phyloP scores from a whole-genome alignment of 192 early-diverging fungal species.

The Rhizophagus prolifer region DNA sequence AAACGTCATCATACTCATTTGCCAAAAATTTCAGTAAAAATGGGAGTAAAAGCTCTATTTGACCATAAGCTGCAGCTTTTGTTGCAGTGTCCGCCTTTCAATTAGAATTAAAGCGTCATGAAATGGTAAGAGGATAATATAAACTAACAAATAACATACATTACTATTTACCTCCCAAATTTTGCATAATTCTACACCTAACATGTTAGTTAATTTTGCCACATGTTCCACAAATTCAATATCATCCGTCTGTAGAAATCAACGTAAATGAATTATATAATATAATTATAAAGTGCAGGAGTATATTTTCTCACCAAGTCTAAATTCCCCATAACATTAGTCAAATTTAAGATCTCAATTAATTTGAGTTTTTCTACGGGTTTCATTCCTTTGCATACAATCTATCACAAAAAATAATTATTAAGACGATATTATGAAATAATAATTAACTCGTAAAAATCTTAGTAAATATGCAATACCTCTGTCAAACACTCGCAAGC shows the following conservation, averaged over 20 bases:
- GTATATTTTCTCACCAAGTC: conserved; percentile 42
- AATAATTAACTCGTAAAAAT: background rate
- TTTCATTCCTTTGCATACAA: conserved; percentile 92
- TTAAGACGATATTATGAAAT: background rate
- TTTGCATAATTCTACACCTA: conserved; percentile 73
- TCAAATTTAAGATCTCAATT: conserved; percentile 70
- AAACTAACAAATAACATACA: background rate
- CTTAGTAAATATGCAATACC: conserved; percentile 23
- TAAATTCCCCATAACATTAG: conserved; percentile 45
- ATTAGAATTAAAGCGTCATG: conserved; percentile 29
- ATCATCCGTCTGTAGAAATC: conserved; percentile 36
- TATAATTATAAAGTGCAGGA: background rate
- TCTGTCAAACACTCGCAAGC: conserved; percentile 84
- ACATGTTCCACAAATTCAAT: conserved; percentile 67
- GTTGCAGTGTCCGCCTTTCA: conserved; percentile 37
- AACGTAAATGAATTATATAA: background rate
- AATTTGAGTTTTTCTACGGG: conserved; percentile 86
- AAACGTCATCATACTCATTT: conserved; percentile 82
- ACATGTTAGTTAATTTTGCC: conserved; percentile 67
- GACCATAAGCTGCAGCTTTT: conserved; percentile 53
- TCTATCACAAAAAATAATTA: conserved; percentile 28
- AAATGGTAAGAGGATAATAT: too few relatives aligned
- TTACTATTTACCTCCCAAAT: conserved; percentile 52
- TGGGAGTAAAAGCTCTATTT: conserved; percentile 76
- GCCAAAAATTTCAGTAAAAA: conserved; percentile 77